A percentile compares a stretch with the other conserved stretches of the same genome.
Evolutionary conservation across 2,329 filamentous ascomycete genomes (phyloP).

Genomic region (Beauveria sp.): DNA sequence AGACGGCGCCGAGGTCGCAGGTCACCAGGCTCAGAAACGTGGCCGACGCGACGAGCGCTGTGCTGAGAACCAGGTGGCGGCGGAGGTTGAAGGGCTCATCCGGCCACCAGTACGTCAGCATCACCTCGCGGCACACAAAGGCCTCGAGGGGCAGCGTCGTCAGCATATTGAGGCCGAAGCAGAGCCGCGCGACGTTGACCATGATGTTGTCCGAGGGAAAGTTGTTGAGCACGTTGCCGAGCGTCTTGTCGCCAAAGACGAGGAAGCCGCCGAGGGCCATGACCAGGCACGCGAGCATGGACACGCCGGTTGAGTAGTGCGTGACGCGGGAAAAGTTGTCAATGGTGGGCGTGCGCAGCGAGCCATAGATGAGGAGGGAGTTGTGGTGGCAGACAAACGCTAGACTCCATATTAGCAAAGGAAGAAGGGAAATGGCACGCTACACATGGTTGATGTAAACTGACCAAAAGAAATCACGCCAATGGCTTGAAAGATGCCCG

Average conservation of each 20-base stretch:
- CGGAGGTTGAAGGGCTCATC: conserved; percentile 70
- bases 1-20: conserved; percentile 88
- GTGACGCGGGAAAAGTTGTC: conserved; percentile 91
- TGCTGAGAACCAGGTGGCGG: conserved; percentile 81
- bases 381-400: conserved; percentile 81
- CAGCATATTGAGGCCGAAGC: conserved; percentile 97
- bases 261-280: conserved; percentile 89
- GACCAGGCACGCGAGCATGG: conserved; percentile 81
- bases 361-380: conserved; percentile 94
- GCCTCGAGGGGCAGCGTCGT: conserved; percentile 93
- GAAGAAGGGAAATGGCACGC: background rate
- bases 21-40: conserved; percentile 74
- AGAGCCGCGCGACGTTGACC: conserved; percentile 90
- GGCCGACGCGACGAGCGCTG: conserved; percentile 69
- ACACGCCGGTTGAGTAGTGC: conserved; percentile 85
- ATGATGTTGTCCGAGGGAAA: conserved; percentile 84
- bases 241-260: conserved; percentile 83
- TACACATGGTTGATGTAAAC: conserved; percentile 16
- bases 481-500: conserved; percentile 88
- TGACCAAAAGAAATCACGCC: conserved; percentile 95
- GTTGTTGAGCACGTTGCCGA: conserved; percentile 97
- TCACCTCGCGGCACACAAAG: conserved; percentile 95
- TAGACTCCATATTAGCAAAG: conserved; percentile 12
- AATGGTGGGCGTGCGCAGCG: conserved; percentile 84
- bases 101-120: conserved; percentile 74